A percentile compares a stretch with the other conserved stretches of the same genome.
Conservation (phyloP, 768 basidiomycete species). For the Exsudoporus frostii region DNA sequence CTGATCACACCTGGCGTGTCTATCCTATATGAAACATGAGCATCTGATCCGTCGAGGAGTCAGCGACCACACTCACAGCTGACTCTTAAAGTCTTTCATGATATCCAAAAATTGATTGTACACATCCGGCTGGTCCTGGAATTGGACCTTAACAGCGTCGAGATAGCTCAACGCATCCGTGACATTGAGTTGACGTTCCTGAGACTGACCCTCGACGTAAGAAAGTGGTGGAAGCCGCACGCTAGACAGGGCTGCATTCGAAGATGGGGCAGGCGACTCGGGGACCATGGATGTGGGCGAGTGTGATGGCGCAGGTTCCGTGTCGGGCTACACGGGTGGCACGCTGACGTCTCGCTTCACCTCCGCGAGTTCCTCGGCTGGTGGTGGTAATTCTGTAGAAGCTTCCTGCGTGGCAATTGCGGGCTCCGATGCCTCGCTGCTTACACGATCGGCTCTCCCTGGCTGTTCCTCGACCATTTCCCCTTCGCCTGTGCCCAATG, state of each 20-base stretch:
- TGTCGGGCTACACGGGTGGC: constrained; percentile 15
- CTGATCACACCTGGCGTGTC: constrained; percentile 97
- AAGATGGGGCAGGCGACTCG: constrained; percentile 9
- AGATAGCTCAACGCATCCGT: constrained; percentile 61
- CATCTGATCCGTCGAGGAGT: neutral
- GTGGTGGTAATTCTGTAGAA: constrained; percentile 3
- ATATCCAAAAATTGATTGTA: constrained; percentile 65
- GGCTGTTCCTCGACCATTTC: constrained; percentile 14
- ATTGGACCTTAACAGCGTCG: constrained; percentile 62
- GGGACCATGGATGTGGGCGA: constrained; percentile 12
- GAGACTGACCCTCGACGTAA: constrained; percentile 24
- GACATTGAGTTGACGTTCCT: constrained; percentile 53
- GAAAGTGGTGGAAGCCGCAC: constrained; percentile 21
- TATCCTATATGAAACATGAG: constrained; percentile 52
- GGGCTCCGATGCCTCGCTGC: neutral
- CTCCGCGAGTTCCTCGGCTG: constrained; percentile 14
- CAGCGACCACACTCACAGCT: constrained; percentile 38
- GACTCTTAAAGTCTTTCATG: constrained; percentile 76
- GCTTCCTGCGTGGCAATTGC: neutral
- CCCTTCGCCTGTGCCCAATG: constrained; percentile 19
- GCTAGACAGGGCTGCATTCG: neutral
- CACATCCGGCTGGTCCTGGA: constrained; percentile 55
- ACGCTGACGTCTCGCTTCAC: constrained; percentile 27
- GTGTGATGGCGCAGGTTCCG: constrained; percentile 6
- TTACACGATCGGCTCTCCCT: constrained; percentile 7